Evolutionary conservation across 139 green algal species (phyloP), one percentile per base, ranked within the genome.

Genomic region (Haematococcus sp.): DNA sequence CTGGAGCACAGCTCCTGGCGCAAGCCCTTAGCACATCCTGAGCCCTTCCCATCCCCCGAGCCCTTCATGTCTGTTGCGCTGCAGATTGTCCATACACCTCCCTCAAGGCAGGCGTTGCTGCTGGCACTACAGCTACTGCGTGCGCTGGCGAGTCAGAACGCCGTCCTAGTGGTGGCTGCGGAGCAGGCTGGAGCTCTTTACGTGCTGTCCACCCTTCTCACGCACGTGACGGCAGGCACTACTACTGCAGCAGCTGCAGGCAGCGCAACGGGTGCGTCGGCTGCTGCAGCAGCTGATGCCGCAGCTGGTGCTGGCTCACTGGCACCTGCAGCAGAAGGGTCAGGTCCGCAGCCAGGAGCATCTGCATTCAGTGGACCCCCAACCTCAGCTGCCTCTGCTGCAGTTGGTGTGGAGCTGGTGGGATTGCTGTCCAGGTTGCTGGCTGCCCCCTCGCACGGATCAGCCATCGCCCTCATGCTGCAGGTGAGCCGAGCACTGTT

Each of bases 401-500:
- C 3, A 13, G 80, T 78, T 16, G 63, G 80, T 5, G 77, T 82
- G 9, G 88, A 85, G 43, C 85, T 83, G 11, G 91, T 87, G n/a
- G 69, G 68, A 7, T 76, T 97, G 59, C 80, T 96, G 65, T 63
- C 65, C 2, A 74, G 75, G 30, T 65, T 96, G 31, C 70, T 90
- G 70, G 68, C 75, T 0, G 80, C 96, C 34, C 67, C 88, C 2
- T 74, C 90, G 64, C 89, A 98, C 68, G 93, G 93, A 20, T 74
- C 86, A 0, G 70, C 86, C 16, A 72, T 94, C 17, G 33, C 60
- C 54, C 82, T 96, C 33, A 54, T 88, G 33, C 75, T 97, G 40
- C 54, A 73, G 76, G 80, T 71, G 35, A 23, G 35, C 22, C 23
- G 4, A 28, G 54, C 54, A 27, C 54, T n/a, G n/a, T n/a, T n/a